These are phyloP conservation scores for Penicillium sp. DNA, from an alignment of 2,329 filamentous ascomycete genomes.

Conservation along the genomic window DNA sequence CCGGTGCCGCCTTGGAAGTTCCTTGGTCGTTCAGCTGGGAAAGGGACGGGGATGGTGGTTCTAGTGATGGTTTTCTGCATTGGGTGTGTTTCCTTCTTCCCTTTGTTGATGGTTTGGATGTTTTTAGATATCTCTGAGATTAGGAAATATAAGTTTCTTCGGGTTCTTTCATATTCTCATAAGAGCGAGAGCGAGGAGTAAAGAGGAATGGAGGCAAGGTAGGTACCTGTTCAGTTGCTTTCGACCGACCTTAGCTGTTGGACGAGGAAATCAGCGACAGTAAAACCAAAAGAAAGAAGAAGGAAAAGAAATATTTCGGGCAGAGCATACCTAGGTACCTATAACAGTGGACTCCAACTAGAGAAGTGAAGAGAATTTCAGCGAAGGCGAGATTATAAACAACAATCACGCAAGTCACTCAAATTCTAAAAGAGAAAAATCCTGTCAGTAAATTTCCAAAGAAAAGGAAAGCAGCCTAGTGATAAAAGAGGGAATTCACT, in stretches of 20 bases:
- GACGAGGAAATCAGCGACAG: background rate
- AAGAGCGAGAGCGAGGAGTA: background rate
- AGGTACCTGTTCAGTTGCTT: background rate
- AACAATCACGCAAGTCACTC: background rate
- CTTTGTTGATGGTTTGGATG: background rate
- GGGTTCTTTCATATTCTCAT: background rate
- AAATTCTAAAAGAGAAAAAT: background rate
- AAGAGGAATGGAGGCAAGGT: background rate
- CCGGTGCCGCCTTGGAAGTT: constrained; percentile 23
- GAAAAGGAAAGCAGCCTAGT: no score
- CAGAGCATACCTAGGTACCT: background rate
- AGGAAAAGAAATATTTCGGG: background rate
- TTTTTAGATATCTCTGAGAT: background rate
- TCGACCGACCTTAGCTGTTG: background rate
- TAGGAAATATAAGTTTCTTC: background rate
- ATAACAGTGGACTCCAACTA: background rate
- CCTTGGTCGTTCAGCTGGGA: constrained; percentile 22
- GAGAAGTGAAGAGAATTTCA: background rate
- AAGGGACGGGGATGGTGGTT: constrained; percentile 10
- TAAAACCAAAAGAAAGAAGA: constrained; percentile 12
- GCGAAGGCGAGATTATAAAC: background rate
- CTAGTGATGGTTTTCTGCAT: constrained; percentile 16
- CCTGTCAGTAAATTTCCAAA: no score
- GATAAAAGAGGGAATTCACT: no score
- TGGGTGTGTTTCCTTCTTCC: constrained; percentile 18